phyloP scores from a whole-genome alignment of 176 grass and related monocot genomes.

The Areca catechu region DNA sequence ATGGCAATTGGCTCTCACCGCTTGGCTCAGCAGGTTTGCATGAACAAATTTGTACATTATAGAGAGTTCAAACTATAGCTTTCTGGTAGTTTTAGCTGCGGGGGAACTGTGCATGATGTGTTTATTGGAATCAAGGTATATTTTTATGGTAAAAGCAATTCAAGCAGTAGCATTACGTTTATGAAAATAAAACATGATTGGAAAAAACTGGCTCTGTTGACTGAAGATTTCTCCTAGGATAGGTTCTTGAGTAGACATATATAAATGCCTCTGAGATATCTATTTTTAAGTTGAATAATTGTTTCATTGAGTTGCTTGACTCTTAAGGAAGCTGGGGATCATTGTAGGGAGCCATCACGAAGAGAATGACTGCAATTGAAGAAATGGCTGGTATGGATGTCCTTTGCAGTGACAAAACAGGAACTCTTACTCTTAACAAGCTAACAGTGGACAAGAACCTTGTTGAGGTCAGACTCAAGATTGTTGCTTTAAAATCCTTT shows the following conservation, averaged over 20 bases:
- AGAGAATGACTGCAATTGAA: constrained; percentile 87
- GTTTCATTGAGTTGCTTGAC: no score
- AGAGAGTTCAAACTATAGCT: neutral
- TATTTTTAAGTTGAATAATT: no score
- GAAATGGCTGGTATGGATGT: constrained; percentile 92
- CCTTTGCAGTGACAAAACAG: constrained; percentile 85
- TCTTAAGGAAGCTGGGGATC: no score
- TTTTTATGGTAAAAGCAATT: no score
- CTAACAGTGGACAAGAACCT: constrained; percentile 68
- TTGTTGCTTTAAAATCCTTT: neutral
- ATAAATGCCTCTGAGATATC: no score
- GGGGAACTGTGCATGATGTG: no score
- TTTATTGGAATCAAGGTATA: no score
- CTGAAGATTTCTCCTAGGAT: no score
- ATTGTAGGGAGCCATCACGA: constrained; percentile 69
- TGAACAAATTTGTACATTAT: neutral
- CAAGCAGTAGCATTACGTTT: no score
- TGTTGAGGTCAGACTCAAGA: constrained; percentile 27
- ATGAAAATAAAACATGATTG: no score
- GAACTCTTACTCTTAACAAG: constrained; percentile 65
- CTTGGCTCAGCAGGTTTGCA: constrained; percentile 51
- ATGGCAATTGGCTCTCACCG: constrained; percentile 76
- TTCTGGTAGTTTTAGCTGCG: neutral
- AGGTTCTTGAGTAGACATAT: no score
- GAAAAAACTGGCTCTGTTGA: no score